Evolutionary conservation across 2,329 filamentous ascomycete species (phyloP).

Genomic region (Calonectria henricotiae): DNA sequence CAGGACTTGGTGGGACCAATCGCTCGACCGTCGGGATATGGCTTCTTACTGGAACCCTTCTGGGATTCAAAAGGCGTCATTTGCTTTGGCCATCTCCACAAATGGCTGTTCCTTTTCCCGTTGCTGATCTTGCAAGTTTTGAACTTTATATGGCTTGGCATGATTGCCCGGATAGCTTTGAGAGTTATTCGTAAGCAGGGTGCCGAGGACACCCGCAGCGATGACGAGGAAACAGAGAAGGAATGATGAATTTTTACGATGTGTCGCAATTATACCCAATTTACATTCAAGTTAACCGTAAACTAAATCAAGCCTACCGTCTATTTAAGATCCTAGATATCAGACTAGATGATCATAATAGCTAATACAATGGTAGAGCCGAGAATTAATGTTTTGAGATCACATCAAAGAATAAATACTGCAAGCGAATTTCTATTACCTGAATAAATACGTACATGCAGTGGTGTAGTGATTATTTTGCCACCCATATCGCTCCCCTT

Average conservation of each 20-base stretch:
- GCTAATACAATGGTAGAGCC: neutral
- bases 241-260: conserved; percentile 19
- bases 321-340: neutral
- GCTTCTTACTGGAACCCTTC: conserved; percentile 36
- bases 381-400: too few species aligned
- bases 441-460: too few species aligned
- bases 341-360: neutral
- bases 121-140: conserved; percentile 34
- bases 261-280: neutral
- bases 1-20: conserved; percentile 23
- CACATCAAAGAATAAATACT: too few species aligned
- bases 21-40: conserved; percentile 11
- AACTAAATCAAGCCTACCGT: neutral
- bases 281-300: neutral
- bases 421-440: too few species aligned
- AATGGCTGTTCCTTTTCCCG: conserved; percentile 35
- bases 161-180: conserved; percentile 37
- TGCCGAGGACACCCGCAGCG: conserved; percentile 38
- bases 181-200: conserved; percentile 31
- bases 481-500: too few species aligned
- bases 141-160: conserved; percentile 36
- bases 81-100: conserved; percentile 29
- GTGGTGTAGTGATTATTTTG: too few species aligned
- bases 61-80: conserved; percentile 32
- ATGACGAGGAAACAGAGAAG: conserved; percentile 30